Evolutionary conservation across 352 stramenopile species (phyloP), one percentile per base, ranked within the genome.

Genomic region (Phytophthora syringae): DNA sequence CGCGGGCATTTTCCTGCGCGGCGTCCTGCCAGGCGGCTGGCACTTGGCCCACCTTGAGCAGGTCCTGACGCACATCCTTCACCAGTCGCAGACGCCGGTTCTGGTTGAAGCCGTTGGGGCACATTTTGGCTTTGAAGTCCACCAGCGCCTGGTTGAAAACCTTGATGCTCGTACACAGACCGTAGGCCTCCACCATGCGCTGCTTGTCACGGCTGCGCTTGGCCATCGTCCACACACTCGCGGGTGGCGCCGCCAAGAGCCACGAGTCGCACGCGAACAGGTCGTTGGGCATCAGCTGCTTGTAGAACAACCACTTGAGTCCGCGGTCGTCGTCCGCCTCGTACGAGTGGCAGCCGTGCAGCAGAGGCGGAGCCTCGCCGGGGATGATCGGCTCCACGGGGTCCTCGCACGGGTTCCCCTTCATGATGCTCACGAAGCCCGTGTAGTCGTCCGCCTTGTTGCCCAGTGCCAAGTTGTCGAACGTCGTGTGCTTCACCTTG

Each of bases 241-340:
- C 54, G 0, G 84, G 84, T 11, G 86, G 84, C 18, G 77, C 28
- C 1, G 83, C 74, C 43, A 95, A 63, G 22, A 93, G 60, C 84
- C 84, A 95, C 54, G 86, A 79, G 52, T 95, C 84, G 50, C 86
- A 95, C 20, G 82, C 64, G 51, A 95, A 93, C 28, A 93, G 25
- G 28, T 95, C 75, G 32, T 81, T 74, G 9, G 86, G 86, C 63
- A 95, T 77, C 27, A 88, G 67, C 32, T 79, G 60, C 58, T 79
- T 80, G 72, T 89, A 80, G 59, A 84, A 92, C 3, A 87, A 58
- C 86, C 84, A 93, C 48, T 86, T 72, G 16, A 78, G 60, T 1
- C 72, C 77, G 2, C 62, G 63, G n/a, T 74, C 71, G 52, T 90
- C 84, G 0, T 72, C 68, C 2, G 60, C 64, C 18, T 77, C 71